phyloP scores from a whole-genome alignment of 306 rosid genomes.

The Cicer pinnatifidum region DNA sequence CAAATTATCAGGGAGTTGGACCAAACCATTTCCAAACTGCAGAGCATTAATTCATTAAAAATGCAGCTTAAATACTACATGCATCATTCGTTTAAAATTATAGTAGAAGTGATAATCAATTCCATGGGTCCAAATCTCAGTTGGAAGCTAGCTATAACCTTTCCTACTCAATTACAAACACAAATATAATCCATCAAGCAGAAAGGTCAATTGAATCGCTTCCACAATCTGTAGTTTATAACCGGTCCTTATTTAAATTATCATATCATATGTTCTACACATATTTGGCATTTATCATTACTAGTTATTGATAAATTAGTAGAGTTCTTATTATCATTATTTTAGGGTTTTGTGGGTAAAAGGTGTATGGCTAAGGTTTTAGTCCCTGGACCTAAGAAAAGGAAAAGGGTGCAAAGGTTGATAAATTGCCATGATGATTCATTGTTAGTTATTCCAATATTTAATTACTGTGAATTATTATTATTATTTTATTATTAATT shows the following conservation, averaged over 20 bases:
- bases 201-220: slow-evolving; percentile 2
- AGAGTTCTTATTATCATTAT: not conserved
- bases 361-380: too few species aligned
- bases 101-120: slow-evolving; percentile 16
- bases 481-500: too few species aligned
- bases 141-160: slow-evolving; percentile 11
- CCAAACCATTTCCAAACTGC: slow-evolving; percentile 27
- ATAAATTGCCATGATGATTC: too few species aligned
- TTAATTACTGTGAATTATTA: too few species aligned
- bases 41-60: slow-evolving; percentile 9
- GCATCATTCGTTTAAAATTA: slow-evolving; percentile 37
- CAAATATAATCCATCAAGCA: slow-evolving; percentile 23
- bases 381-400: too few species aligned
- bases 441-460: too few species aligned
- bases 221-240: slow-evolving; percentile 2
- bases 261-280: not conserved
- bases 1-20: slow-evolving; percentile 42
- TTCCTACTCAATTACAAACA: slow-evolving; percentile 19
- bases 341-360: not conserved
- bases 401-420: too few species aligned
- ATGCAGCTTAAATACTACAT: slow-evolving; percentile 36
- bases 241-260: not conserved
- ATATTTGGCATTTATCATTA: slow-evolving; percentile 3
- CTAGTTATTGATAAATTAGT: not conserved
- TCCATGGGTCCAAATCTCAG: slow-evolving; percentile 27